Evolutionary conservation across 2,329 filamentous ascomycete species (phyloP).

Genomic region (Xylariomycetidae sp.): DNA sequence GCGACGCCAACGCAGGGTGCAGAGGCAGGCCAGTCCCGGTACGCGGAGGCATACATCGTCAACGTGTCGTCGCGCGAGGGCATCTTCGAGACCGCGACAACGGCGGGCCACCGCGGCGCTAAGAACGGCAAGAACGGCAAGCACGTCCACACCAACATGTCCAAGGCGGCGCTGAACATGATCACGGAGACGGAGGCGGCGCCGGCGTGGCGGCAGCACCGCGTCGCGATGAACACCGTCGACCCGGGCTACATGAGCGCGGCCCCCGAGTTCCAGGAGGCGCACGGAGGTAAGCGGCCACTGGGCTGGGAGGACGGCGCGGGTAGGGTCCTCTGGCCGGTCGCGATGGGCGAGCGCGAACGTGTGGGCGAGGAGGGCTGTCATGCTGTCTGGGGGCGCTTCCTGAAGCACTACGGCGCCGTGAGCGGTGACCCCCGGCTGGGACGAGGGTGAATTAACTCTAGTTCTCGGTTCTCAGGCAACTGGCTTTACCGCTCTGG

Average conservation of each 20-base stretch:
- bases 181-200: constrained; percentile 10
- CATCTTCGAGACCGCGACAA: constrained; percentile 2
- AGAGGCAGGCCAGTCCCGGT: neutral
- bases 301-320: constrained; percentile 11
- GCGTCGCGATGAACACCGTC: constrained; percentile 9
- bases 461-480: too few relatives aligned
- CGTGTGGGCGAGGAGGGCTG: constrained; percentile 5
- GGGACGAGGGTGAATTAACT: neutral
- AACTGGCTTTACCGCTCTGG: too few relatives aligned
- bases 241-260: constrained; percentile 12
- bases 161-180: constrained; percentile 10
- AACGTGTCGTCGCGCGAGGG: constrained; percentile 9
- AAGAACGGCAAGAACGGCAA: constrained; percentile 5
- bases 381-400: constrained; percentile 7
- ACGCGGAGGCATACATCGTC: constrained; percentile 5
- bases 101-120: too few relatives aligned
- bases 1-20: too few relatives aligned
- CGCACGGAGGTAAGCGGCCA: constrained; percentile 1
- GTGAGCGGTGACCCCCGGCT: neutral
- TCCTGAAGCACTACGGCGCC: constrained; percentile 9
- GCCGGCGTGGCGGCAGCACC: constrained; percentile 2
- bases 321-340: constrained; percentile 10
- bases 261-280: constrained; percentile 5
- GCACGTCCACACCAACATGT: constrained; percentile 10
- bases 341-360: constrained; percentile 8